Evolutionary conservation across 1,284 basidiomycete species (phyloP).

Genomic region (Boletus sp.): DNA sequence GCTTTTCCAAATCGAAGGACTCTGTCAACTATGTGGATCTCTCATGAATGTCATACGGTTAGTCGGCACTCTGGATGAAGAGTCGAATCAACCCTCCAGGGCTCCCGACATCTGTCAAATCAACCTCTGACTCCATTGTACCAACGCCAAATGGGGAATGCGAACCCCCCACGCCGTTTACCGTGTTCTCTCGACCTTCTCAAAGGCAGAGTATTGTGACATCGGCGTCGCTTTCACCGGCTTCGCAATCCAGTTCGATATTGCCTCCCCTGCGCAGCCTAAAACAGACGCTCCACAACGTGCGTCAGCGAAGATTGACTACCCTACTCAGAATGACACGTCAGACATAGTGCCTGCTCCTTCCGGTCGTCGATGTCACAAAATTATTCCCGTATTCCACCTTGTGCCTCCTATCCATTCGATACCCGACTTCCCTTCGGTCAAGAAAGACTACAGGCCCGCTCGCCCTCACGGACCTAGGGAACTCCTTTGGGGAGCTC

Average conservation of each 20-base stretch:
- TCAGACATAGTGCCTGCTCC: no score
- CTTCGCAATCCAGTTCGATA: constrained; percentile 4
- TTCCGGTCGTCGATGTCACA: no score
- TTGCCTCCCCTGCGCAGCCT: constrained; percentile 3
- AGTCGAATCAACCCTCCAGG: constrained; percentile 10
- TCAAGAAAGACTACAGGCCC: no score
- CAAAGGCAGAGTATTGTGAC: constrained; percentile 15
- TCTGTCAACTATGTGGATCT: constrained; percentile 28
- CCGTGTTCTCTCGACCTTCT: constrained; percentile 55
- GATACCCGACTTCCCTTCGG: no score
- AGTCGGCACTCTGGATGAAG: constrained; percentile 4
- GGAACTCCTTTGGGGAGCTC: no score
- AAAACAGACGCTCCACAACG: neutral
- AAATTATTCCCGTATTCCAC: no score
- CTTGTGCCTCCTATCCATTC: no score
- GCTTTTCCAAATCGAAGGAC: constrained; percentile 5
- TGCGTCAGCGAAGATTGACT: neutral
- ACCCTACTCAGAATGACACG: no score
- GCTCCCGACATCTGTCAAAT: no score
- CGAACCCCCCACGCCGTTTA: constrained; percentile 58
- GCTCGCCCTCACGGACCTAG: no score
- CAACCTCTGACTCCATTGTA: constrained; percentile 33
- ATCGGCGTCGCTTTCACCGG: constrained; percentile 1
- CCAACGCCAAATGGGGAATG: constrained; percentile 63
- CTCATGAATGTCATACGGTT: constrained; percentile 27